Percentiles rank a stretch among this genome's conserved stretches.
Conservation (phyloP, 345 rosid genomes). For the Gynandropsis gynandra region DNA sequence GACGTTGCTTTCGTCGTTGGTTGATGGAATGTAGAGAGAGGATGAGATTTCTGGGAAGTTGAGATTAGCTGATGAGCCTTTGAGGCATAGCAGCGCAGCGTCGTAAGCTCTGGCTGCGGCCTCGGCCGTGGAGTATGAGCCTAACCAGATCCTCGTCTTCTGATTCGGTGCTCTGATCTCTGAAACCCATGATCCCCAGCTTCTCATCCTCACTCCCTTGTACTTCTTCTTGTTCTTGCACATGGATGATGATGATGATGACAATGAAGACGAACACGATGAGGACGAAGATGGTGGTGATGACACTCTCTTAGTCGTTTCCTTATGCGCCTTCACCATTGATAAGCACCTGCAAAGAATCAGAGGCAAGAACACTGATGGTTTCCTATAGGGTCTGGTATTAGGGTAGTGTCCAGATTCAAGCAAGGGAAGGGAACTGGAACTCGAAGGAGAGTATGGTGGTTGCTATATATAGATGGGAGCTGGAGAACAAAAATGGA, state of each 20-base stretch:
- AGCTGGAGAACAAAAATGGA: slow-evolving; percentile 20
- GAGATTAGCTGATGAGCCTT: slow-evolving; percentile 64
- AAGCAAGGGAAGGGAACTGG: neutral
- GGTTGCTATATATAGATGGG: slow-evolving; percentile 14
- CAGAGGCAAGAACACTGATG: slow-evolving; percentile 3
- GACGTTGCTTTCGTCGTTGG: slow-evolving; percentile 13
- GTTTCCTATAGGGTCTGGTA: neutral
- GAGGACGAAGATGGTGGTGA: slow-evolving; percentile 27
- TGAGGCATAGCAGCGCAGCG: slow-evolving; percentile 87
- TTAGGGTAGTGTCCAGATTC: too few relatives aligned
- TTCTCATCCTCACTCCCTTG: slow-evolving; percentile 96
- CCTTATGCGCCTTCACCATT: slow-evolving; percentile 59
- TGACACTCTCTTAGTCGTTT: slow-evolving; percentile 29
- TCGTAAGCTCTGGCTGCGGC: slow-evolving; percentile 98
- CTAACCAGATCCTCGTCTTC: slow-evolving; percentile 93
- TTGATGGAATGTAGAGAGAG: slow-evolving; percentile 19
- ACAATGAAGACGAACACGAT: slow-evolving; percentile 14
- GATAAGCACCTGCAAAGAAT: neutral
- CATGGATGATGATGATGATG: slow-evolving; percentile 25
- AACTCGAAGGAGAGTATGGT: slow-evolving; percentile 3
- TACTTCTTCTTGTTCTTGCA: slow-evolving; percentile 52
- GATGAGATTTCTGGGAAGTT: slow-evolving; percentile 75
- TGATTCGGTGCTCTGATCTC: slow-evolving; percentile 97
- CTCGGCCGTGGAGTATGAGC: slow-evolving; percentile 90
- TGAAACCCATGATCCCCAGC: slow-evolving; percentile 99